Evolutionary conservation across 2,329 filamentous ascomycete genomes (phyloP), one percentile per base, ranked within the genome.

Genomic region (Claviceps pusilla): DNA sequence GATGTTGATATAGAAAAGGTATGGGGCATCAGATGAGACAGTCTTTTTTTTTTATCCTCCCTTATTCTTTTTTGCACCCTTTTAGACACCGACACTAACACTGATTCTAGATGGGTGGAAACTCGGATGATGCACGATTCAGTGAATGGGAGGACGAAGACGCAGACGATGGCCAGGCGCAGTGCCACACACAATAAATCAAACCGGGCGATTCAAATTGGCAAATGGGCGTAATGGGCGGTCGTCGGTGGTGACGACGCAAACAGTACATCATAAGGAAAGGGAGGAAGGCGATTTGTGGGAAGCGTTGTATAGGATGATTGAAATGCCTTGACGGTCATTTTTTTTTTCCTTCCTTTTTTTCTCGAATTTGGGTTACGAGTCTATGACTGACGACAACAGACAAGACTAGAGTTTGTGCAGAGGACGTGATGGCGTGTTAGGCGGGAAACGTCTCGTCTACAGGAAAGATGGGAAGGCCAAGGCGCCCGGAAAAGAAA

Each of bases 1-100:
- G 81, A 90, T 59, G 88, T 82, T 3, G 84, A 89, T 62, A 79
- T 95, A 61, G 88, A 96, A 52, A 82, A 89, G 64, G 82, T 84
- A 68, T 69, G 76, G 28, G 76, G 28, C 24, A n/a, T 29, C 24
- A 46, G 45, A 45, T 12, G n/a, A 45, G 43, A 2, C 43, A 2
- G 4, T 39, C n/a, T 43, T 14, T 19, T 41, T 9, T 45, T n/a
- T 54, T 45, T 14, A 28, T 9, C n/a, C 19, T 24, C 10, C 33
- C 12, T 14, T 33, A 1, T 31, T 24, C 16, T 37, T 12, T 12
- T 35, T 48, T 35, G 4, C 6, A 11, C 19, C 48, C 10, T 16
- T 24, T 7, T 19, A 16, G 24, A 16, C 19, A 39, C 12, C 37
- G 10, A 37, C 5, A 9, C 29, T 35, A 7, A 3, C 16, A 19